phyloP scores from a whole-genome alignment of 805 yeast genomes.

The Wickerhamomyces subpelliculosus region DNA sequence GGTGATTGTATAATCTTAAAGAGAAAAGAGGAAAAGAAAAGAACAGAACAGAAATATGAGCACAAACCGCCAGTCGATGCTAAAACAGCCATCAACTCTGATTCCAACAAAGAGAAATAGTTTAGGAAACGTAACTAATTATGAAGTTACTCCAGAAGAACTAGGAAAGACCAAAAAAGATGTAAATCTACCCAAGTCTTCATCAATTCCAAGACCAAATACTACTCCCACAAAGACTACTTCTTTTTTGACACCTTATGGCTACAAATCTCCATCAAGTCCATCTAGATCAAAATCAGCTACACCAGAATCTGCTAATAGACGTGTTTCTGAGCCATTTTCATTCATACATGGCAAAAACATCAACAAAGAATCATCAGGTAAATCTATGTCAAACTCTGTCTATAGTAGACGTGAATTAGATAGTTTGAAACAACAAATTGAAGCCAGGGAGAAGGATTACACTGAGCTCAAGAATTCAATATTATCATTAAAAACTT shows the following conservation, averaged over 20 bases:
- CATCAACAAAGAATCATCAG: too few species aligned
- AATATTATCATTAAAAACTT: constrained; percentile 28
- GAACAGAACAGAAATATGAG: too few species aligned
- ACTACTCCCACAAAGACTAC: constrained; percentile 15
- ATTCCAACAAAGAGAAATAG: neutral
- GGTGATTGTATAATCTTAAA: too few species aligned
- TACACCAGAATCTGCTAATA: neutral
- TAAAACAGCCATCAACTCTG: neutral
- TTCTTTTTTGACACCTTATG: constrained; percentile 8
- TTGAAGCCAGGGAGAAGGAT: constrained; percentile 13
- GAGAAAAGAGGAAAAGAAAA: too few species aligned
- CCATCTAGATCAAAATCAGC: neutral
- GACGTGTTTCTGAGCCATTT: neutral
- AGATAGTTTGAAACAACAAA: constrained; percentile 6
- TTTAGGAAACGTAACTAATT: neutral
- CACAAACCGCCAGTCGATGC: neutral
- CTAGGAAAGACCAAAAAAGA: neutral
- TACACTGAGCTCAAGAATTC: constrained; percentile 15
- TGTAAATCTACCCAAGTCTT: constrained; percentile 4
- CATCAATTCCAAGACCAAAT: constrained; percentile 15
- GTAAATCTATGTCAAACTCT: too few species aligned
- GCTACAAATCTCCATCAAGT: constrained; percentile 9
- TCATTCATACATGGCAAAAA: too few species aligned
- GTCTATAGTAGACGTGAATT: constrained; percentile 5
- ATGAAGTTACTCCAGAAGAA: neutral